Percentiles rank a stretch among this genome's conserved stretches.
These are phyloP conservation scores for Trametes cinnabarina DNA, from an alignment of 768 basidiomycete species.

Conservation along the genomic window DNA sequence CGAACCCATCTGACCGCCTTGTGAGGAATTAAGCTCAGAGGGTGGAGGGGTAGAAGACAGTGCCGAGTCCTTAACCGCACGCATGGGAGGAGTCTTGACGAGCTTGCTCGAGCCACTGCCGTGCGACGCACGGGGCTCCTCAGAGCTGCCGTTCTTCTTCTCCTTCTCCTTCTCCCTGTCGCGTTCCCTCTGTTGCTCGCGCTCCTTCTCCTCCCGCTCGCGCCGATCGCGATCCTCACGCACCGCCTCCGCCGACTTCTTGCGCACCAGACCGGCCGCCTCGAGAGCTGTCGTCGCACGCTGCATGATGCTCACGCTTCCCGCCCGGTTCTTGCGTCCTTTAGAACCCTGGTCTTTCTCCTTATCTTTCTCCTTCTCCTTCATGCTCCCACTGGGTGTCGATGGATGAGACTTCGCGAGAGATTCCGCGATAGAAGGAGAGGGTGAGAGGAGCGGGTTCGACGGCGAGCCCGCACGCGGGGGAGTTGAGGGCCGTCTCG, in stretches of 20 bases:
- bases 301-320: slow-evolving; percentile 95
- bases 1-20: slow-evolving; percentile 47
- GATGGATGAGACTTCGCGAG: slow-evolving; percentile 60
- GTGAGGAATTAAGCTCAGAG: slow-evolving; percentile 28
- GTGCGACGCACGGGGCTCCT: slow-evolving; percentile 65
- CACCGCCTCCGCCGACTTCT: slow-evolving; percentile 77
- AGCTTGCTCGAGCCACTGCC: slow-evolving; percentile 62
- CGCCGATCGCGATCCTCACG: slow-evolving; percentile 56
- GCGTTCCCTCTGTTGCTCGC: slow-evolving; percentile 38
- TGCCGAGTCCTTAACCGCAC: slow-evolving; percentile 43
- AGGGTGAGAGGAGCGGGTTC: slow-evolving; percentile 45
- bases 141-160: slow-evolving; percentile 43
- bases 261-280: slow-evolving; percentile 78
- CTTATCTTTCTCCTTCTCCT: slow-evolving; percentile 54
- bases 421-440: slow-evolving; percentile 55
- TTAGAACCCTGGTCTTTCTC: slow-evolving; percentile 37
- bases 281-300: slow-evolving; percentile 89
- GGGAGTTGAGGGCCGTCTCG: slow-evolving; percentile 50
- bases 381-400: slow-evolving; percentile 63
- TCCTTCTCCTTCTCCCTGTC: slow-evolving; percentile 42
- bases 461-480: slow-evolving; percentile 40
- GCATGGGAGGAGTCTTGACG: slow-evolving; percentile 68
- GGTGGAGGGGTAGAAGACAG: slow-evolving; percentile 48
- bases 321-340: slow-evolving; percentile 65
- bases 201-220: slow-evolving; percentile 53